A percentile compares a stretch with the other conserved stretches of the same genome.
phyloP scores from a whole-genome alignment of 2,329 filamentous ascomycete genomes.

The Aspergillus sp. region DNA sequence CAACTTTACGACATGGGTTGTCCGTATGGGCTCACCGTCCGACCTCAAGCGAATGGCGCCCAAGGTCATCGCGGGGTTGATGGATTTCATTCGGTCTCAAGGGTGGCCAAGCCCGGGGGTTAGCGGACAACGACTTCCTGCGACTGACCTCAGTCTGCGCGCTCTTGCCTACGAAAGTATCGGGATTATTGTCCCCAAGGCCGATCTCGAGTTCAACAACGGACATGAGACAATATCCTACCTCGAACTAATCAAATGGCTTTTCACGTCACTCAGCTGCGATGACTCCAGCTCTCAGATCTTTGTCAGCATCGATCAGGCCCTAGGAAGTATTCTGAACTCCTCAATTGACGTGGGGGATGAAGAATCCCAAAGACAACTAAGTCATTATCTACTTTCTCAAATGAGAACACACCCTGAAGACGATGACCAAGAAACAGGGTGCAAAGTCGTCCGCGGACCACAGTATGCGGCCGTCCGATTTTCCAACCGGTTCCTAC shows the following conservation, averaged over 20 bases:
- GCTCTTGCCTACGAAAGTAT: conserved; percentile 89
- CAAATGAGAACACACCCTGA: conserved; percentile 63
- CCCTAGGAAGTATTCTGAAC: conserved; percentile 76
- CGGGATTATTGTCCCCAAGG: conserved; percentile 69
- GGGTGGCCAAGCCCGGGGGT: conserved; percentile 74
- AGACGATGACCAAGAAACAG: conserved; percentile 44
- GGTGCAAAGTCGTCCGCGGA: conserved; percentile 64
- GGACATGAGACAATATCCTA: conserved; percentile 50
- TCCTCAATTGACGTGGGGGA: conserved; percentile 56
- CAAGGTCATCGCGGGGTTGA: conserved; percentile 69
- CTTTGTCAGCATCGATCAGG: conserved; percentile 86
- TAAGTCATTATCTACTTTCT: conserved; percentile 65
- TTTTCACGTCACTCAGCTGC: conserved; percentile 81
- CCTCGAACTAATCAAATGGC: conserved; percentile 67
- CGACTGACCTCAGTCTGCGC: conserved; percentile 69
- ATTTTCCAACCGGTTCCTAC: conserved; percentile 86
- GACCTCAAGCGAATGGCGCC: conserved; percentile 69
- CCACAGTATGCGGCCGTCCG: conserved; percentile 82
- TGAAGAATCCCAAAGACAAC: conserved; percentile 45
- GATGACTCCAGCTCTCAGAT: conserved; percentile 75
- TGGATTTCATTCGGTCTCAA: conserved; percentile 75
- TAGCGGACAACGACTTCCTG: conserved; percentile 57
- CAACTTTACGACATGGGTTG: conserved; percentile 84
- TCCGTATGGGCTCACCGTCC: conserved; percentile 68
- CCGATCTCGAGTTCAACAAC: conserved; percentile 42